phyloP scores from a whole-genome alignment of 805 yeast species.

The Nakazawaea populi region DNA sequence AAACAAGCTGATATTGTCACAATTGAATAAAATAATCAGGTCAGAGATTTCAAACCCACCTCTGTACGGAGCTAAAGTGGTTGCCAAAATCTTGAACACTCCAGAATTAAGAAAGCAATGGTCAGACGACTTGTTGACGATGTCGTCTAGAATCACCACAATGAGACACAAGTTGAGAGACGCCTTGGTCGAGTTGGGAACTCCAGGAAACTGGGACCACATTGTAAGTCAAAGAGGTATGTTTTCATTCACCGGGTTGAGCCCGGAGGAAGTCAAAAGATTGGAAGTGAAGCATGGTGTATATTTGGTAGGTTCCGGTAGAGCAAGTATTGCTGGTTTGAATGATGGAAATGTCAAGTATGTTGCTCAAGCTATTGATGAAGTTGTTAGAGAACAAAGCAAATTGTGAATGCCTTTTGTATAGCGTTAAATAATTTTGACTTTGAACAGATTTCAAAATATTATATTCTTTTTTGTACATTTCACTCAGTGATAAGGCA shows the following conservation, averaged over 20 bases:
- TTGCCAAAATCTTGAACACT: constrained; percentile 62
- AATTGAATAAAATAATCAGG: constrained; percentile 69
- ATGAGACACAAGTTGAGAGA: constrained; percentile 72
- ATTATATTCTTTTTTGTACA: too few relatives aligned
- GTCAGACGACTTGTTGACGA: constrained; percentile 76
- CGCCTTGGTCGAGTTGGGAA: constrained; percentile 52
- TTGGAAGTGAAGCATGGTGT: constrained; percentile 76
- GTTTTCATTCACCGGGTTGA: constrained; percentile 92
- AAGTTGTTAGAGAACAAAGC: constrained; percentile 44
- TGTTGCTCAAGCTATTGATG: constrained; percentile 79
- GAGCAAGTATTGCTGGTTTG: constrained; percentile 92
- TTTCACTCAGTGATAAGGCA: too few relatives aligned
- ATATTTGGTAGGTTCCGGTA: constrained; percentile 75
- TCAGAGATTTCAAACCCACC: constrained; percentile 93
- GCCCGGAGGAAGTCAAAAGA: constrained; percentile 67
- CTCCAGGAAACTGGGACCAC: constrained; percentile 94
- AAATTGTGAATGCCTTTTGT: not conserved
- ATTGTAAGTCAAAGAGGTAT: constrained; percentile 88
- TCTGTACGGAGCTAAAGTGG: constrained; percentile 91
- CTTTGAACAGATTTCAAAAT: too few relatives aligned
- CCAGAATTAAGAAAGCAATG: constrained; percentile 71
- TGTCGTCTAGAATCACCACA: constrained; percentile 76
- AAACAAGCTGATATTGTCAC: constrained; percentile 60
- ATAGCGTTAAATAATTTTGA: too few relatives aligned
- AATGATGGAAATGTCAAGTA: constrained; percentile 70